Evolutionary conservation across 352 stramenopile genomes (phyloP).

Genomic region (Pythium sukuiense): DNA sequence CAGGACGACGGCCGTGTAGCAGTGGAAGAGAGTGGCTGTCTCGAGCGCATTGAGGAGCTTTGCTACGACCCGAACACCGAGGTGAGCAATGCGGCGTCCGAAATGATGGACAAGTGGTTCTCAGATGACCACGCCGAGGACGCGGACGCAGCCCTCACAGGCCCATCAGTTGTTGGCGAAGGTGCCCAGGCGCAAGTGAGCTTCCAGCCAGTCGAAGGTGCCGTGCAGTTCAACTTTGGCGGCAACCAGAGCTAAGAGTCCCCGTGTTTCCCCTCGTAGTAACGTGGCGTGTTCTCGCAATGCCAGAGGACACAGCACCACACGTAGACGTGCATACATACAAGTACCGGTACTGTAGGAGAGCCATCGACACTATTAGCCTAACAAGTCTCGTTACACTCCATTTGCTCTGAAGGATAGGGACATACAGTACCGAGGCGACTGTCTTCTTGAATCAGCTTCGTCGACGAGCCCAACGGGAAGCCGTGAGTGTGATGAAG

Average conservation of each 20-base stretch:
- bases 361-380: background rate
- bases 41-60: slow-evolving; percentile 79
- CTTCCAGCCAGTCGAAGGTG: slow-evolving; percentile 69
- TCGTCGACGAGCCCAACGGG: background rate
- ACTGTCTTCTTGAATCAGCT: background rate
- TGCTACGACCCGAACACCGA: slow-evolving; percentile 83
- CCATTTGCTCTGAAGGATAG: background rate
- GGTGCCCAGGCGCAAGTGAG: slow-evolving; percentile 42
- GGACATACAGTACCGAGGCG: background rate
- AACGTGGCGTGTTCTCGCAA: slow-evolving; percentile 1
- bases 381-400: background rate
- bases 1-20: slow-evolving; percentile 54
- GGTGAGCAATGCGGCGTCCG: slow-evolving; percentile 67
- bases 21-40: slow-evolving; percentile 78
- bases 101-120: slow-evolving; percentile 87
- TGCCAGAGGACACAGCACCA: background rate
- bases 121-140: slow-evolving; percentile 49
- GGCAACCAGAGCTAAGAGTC: slow-evolving; percentile 33
- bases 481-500: background rate
- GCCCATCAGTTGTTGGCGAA: slow-evolving; percentile 49
- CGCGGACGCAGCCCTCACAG: slow-evolving; percentile 29
- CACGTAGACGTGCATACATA: background rate
- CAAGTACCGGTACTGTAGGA: background rate
- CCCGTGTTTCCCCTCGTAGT: background rate
- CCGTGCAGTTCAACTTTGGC: slow-evolving; percentile 75